Base-by-base conservation (phyloP, 179 eudicot species). In the Silene noctiflora region DNA sequence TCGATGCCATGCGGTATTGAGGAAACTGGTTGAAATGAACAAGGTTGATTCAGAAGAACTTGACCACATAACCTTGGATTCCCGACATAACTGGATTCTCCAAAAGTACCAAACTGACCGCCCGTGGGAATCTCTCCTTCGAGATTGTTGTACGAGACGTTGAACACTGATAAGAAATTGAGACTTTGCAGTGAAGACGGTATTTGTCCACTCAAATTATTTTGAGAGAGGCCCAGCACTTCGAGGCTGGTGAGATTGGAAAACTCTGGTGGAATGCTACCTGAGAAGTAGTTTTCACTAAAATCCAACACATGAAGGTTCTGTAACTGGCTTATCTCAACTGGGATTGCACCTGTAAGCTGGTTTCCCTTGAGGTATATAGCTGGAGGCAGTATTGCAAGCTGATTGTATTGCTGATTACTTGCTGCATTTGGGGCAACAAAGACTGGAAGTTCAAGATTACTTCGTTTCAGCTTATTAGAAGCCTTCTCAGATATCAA, bases 121-220 rank as follows among this genome's bases (percentile, higher is more conserved):
- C 97, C 98, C 56, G 83, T 78, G 20, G 98, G 97, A 85, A 92
- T 84, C 20, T 84, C 78, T 60, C 98, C 98, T 27, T 87, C 77
- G 17, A 94, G 96, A 63, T 84, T 77, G 77, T 94, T 94, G 85
- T 87, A 6, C 4, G 97, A 88, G 21, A 94, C 91, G 69, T 86
- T 89, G 77, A 94, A 92, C 24, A 20, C 79, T 3, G 97, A 90
- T 75, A 92, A 73, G 82, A 90, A 89, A 75, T 84, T 73, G 67
- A 90, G 87, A 70, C 75, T 86, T 48, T 25, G 81, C 61, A 92
- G 85, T 7, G 94, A 88, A 4, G 84, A 12, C n/a, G 97, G 97
- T 66, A 94, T 89, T 78, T 77, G 61, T 61, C 97, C 96, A 0
- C 90, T 79, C 62, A 92, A 81, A 56, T 83, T 56, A 74, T 94